Base-by-base conservation (phyloP, 1,284 basidiomycete genomes). In the Xerocomus nothofagi region DNA sequence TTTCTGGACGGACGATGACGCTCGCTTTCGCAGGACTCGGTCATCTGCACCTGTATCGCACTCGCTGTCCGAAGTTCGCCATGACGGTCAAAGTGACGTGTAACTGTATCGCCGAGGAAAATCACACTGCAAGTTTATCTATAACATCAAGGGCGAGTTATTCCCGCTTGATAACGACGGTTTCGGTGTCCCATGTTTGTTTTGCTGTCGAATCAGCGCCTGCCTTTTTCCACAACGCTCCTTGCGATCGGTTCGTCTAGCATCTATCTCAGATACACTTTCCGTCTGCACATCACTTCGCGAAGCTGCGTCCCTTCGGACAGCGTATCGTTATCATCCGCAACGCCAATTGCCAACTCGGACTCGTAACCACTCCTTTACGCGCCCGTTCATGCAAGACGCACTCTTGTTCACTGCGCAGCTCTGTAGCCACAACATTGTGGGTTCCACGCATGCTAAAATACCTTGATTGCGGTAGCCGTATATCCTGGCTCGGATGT, bases 41-140 rank as follows among this genome's bases (percentile, higher is more conserved):
- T 66, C 20, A 70, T 70, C 36, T 70, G 65, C 61, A 70, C 68
- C 34, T 66, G 65, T 45, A 66, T 66, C 30, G 68, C 68, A 20
- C 64, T 66, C 24, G 68, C 63, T 12, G 51, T 66, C 39, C 68
- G 68, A 53, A 62, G 61, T 33, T 56, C 55, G 33, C 44, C 53
- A 39, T 66, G 56, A 69, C 53, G 41, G 44, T 41, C 47, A 36
- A 52, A 39, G 43, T 47, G 51, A 39, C 39, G 49, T 34, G 51
- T 66, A 62, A 43, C 58, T 44, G 39, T 68, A 62, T 61, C 51
- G 41, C 64, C 58, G 51, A 50, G 55, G 46, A 51, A 45, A 49
- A 34, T 44, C 50, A 32, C 54, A 30, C 53, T 53, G 50, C 60
- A 51, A 67, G 48, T 61, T 55, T 56, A 58, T 61, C 49, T 47